These are phyloP conservation scores for Pestalotiopsis sp. DNA, from an alignment of 2,329 filamentous ascomycete species.

Conservation along the genomic window DNA sequence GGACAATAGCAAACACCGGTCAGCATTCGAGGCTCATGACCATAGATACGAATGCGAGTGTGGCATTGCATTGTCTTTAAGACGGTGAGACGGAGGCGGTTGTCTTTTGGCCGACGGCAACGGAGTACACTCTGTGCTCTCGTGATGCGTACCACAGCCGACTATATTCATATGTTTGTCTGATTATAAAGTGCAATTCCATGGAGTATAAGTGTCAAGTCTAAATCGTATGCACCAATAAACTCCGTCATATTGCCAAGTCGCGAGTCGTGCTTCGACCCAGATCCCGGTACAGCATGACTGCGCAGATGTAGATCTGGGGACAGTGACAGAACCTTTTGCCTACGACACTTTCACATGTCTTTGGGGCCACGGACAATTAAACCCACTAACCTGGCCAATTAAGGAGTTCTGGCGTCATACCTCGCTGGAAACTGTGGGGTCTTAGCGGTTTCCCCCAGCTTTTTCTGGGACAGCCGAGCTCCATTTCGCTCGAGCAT, in stretches of 20 bases:
- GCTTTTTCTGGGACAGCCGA: constrained; percentile 9
- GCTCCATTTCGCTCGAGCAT: not conserved
- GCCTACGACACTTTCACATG: not conserved
- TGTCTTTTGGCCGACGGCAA: not conserved
- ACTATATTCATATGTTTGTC: not conserved
- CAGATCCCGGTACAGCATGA: not conserved
- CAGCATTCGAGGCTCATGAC: not conserved
- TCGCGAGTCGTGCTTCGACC: not conserved
- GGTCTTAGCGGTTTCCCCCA: constrained; percentile 11
- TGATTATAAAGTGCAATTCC: too few relatives aligned
- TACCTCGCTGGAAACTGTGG: constrained; percentile 2
- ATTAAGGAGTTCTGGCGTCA: not conserved
- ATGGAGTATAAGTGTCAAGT: not conserved
- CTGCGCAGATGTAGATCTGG: not conserved
- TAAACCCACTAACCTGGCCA: not conserved
- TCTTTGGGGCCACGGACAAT: not conserved
- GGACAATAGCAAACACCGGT: not conserved
- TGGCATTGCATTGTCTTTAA: not conserved
- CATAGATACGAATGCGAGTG: not conserved
- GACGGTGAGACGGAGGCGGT: too few relatives aligned
- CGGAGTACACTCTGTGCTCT: not conserved
- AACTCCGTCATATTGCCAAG: not conserved
- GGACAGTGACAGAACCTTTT: not conserved
- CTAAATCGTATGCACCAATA: not conserved
- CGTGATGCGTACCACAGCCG: not conserved